Base-by-base conservation (phyloP, 139 green algal genomes). In the Mesotaenium endlicherianum region DNA sequence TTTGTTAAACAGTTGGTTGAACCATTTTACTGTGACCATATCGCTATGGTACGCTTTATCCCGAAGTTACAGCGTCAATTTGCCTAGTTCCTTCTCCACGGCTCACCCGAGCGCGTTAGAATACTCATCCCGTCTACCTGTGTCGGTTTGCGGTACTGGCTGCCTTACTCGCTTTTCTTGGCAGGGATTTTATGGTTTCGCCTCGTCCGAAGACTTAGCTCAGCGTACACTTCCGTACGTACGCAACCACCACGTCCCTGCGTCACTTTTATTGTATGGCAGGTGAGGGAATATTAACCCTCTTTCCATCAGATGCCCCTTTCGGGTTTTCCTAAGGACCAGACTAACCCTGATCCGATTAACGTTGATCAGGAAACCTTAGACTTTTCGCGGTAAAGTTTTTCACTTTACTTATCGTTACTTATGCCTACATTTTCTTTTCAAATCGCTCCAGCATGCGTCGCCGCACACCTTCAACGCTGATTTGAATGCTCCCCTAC, bases 91-190 rank as follows among this genome's bases (percentile, higher is more conserved):
- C 90, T 92, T 93, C 74, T 91, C 86, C 74, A 92, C 85, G 70
- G 77, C 90, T 93, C 60, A 90, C 90, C 88, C 86, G 78, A 87
- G 44, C 82, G 85, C 86, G 90, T 93, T 86, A 84, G 91, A 91
- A 81, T 90, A 86, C 68, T 91, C 80, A 84, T 90, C 90, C 34
- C 45, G 87, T 89, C 85, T 70, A 94, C 91, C 90, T 87, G 91
- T 94, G 91, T 92, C 86, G 90, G 91, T 94, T 94, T 92, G 81
- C 70, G 77, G 91, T 93, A 93, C 87, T 83, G 89, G 91, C 39
- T 72, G 70, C 47, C 41, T 71, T 81, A 20, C 3, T 44, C 11
- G 50, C 49, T 82, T 80, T 80, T 80, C 71, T 80, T 80, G 71
- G 71, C 8, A 80, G 71, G 11, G 8, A 38, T 74, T 74, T 64